Base-by-base conservation (phyloP, 805 yeast genomes). In the Ogataea ramenticola region DNA sequence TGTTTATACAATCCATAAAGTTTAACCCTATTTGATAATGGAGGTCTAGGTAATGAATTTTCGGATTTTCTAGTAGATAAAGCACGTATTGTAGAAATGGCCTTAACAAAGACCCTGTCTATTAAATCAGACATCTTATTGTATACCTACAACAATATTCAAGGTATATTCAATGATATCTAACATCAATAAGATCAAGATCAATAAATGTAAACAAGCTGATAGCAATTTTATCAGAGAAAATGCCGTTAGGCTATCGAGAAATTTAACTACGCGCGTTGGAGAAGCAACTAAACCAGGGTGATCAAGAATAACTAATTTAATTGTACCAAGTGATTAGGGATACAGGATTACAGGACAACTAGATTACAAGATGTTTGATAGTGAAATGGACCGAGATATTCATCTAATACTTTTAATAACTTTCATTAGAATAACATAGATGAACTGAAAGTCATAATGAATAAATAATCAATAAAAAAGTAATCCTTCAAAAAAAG, bases 1-100 rank as follows among this genome's bases (percentile, higher is more conserved):
- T 87, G 96, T 55, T 87, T 88, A 64, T 86, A 87, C 41, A 87
- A 70, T 0, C 95, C 96, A 59, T 87, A 87, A 4, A 87, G 69
- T 49, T 71, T 72, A 46, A 82, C 78, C 30, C 95, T 62, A 47
- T 70, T 75, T 43, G 80, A 82, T 2, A 85, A 74, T 0, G 93
- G 89, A 0, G 95, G 95, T 24, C 90, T 71, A 0, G 90, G 88
- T 26, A 85, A 64, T 10, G 82, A 67, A 15, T 80, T 80, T 47
- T 76, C 70, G 37, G 79, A 77, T 19, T 82, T 70, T 43, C 82
- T 69, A 6, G 84, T 72, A 2, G 91, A 81, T 36, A 87, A 67
- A 2, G 89, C 76, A 48, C 83, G 71, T 43, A 87, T 84, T 4
- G 93, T 86, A 36, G 89, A 70, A 47, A 87, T 84, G 5, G 95